Evolutionary conservation across 106 monocot species (phyloP).

Genomic region (Acanthochlamys bracteata): DNA sequence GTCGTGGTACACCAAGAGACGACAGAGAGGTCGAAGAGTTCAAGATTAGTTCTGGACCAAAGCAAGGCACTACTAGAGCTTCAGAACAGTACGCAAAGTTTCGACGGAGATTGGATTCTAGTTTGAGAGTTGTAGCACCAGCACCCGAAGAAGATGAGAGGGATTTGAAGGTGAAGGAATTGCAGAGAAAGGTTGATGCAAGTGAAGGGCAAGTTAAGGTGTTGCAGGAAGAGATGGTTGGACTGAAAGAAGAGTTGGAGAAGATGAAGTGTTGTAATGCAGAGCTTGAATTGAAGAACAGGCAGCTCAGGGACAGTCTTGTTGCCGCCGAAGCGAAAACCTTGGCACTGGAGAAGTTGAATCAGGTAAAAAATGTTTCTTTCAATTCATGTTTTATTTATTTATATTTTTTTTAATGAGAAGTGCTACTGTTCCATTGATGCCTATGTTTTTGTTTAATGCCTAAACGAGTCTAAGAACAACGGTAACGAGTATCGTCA

Average conservation of each 20-base stretch:
- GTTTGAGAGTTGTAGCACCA: constrained; percentile 6
- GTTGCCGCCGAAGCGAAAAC: constrained; percentile 36
- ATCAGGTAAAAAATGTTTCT: constrained; percentile 19
- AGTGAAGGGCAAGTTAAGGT: constrained; percentile 41
- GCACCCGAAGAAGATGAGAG: constrained; percentile 13
- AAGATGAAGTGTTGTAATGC: constrained; percentile 34
- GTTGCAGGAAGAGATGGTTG: constrained; percentile 34
- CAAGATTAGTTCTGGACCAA: not conserved
- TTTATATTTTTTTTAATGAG: too few relatives aligned
- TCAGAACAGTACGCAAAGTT: constrained; percentile 32
- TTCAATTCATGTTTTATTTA: too few relatives aligned
- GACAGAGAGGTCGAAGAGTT: not conserved
- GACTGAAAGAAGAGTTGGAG: constrained; percentile 36
- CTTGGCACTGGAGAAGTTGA: constrained; percentile 3
- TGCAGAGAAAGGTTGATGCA: constrained; percentile 33
- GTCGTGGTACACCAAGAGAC: too few relatives aligned
- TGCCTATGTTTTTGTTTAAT: too few relatives aligned
- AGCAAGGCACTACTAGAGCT: not conserved
- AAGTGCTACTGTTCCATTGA: too few relatives aligned
- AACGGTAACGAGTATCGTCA: too few relatives aligned
- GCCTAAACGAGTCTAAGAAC: too few relatives aligned
- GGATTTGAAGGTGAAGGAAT: constrained; percentile 17
- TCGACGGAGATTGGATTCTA: constrained; percentile 8
- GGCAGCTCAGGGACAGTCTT: constrained; percentile 22
- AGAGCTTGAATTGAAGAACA: constrained; percentile 51